phyloP scores from a whole-genome alignment of 2,329 filamentous ascomycete species.

The Bimuria novae-zelandiae region DNA sequence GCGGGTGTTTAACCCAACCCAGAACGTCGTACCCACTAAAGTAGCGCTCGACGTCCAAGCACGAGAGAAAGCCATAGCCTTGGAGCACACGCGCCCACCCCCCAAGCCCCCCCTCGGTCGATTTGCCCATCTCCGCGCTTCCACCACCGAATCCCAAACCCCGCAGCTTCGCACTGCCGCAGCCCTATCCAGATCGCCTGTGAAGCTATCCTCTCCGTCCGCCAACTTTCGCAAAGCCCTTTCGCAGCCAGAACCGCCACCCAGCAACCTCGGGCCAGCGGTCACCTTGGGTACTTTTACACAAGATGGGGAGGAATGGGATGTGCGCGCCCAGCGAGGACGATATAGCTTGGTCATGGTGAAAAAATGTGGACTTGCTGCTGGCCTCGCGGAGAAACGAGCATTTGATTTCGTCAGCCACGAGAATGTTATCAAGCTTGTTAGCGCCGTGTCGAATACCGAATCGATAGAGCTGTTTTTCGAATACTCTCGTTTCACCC shows the following conservation, averaged over 20 bases:
- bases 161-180: neutral
- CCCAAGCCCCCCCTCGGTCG: neutral
- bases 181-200: neutral
- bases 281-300: conserved; percentile 9
- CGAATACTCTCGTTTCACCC: conserved; percentile 15
- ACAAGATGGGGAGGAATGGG: conserved; percentile 11
- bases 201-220: neutral
- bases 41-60: neutral
- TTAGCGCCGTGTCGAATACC: neutral
- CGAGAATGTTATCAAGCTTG: conserved; percentile 6
- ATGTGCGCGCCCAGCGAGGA: conserved; percentile 6
- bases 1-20: neutral
- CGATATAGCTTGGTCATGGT: conserved; percentile 11
- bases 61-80: neutral
- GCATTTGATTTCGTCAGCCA: neutral
- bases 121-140: neutral
- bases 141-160: neutral
- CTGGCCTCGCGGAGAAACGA: conserved; percentile 2
- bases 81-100: neutral
- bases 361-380: neutral
- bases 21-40: neutral
- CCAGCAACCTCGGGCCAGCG: neutral
- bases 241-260: neutral
- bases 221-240: neutral
- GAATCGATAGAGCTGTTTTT: conserved; percentile 6